These are phyloP conservation scores for Lipomyces spencermartinsiae DNA, from an alignment of 805 yeast genomes.

Conservation along the genomic window DNA sequence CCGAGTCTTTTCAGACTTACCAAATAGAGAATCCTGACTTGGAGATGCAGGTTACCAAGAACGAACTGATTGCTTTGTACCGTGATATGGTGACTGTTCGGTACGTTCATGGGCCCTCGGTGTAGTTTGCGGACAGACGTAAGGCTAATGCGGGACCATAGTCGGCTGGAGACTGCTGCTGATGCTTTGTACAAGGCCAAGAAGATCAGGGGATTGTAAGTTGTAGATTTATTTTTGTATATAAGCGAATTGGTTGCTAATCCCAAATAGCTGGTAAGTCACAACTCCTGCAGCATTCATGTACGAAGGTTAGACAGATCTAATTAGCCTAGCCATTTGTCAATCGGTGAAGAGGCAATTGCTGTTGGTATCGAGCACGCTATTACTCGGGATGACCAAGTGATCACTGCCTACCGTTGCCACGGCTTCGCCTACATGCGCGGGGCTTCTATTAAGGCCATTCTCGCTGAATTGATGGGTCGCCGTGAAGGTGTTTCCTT, in stretches of 20 bases:
- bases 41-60: conserved; percentile 79
- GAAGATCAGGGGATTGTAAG: conserved; percentile 93
- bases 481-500: conserved; percentile 91
- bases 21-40: conserved; percentile 69
- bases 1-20: conserved; percentile 83
- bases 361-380: conserved; percentile 99
- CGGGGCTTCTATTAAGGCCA: conserved; percentile 89
- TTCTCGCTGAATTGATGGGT: conserved; percentile 96
- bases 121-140: background rate
- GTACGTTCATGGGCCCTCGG: conserved; percentile 17
- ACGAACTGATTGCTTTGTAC: conserved; percentile 86
- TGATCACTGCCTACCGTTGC: conserved; percentile 97
- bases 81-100: conserved; percentile 87
- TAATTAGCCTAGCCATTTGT: conserved; percentile 68
- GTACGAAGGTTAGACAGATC: background rate
- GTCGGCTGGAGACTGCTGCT: conserved; percentile 99
- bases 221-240: background rate
- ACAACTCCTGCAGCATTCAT: background rate
- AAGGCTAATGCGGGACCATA: conserved; percentile 41
- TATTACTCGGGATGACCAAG: conserved; percentile 79
- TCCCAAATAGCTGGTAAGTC: conserved; percentile 22
- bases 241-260: background rate
- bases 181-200: conserved; percentile 98
- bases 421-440: conserved; percentile 98
- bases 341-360: conserved; percentile 98